Evolutionary conservation across 2,329 filamentous ascomycete species (phyloP).

Genomic region (Fusarium stilboides): DNA sequence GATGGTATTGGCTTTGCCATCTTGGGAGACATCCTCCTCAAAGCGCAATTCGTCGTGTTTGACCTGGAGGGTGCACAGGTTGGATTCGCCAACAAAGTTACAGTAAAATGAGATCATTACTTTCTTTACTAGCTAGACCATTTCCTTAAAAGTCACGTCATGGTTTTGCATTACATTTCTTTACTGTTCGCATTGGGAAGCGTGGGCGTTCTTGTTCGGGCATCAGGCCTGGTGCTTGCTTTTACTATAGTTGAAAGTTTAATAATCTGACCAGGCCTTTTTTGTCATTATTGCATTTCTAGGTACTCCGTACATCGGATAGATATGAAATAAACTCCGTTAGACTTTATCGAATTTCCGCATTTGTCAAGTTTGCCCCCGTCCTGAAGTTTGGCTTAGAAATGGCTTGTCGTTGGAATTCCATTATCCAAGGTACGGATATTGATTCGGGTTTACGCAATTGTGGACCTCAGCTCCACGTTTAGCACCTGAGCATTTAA

Average conservation of each 20-base stretch:
- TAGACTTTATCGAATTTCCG: constrained; percentile 1
- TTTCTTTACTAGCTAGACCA: background rate
- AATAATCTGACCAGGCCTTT: constrained; percentile 18
- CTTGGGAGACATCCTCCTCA: constrained; percentile 60
- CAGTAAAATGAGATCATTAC: constrained; percentile 10
- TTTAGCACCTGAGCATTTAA: background rate
- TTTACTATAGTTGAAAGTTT: constrained; percentile 35
- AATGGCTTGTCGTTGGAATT: constrained; percentile 16
- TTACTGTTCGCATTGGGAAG: constrained; percentile 40
- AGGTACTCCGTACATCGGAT: no score
- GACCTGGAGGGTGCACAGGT: constrained; percentile 52
- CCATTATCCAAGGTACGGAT: background rate
- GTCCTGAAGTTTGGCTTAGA: background rate
- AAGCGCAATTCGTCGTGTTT: constrained; percentile 63
- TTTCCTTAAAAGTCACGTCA: background rate
- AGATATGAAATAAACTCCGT: constrained; percentile 14
- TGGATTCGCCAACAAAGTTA: constrained; percentile 59
- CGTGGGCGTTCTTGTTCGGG: constrained; percentile 38
- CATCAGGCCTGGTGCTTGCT: constrained; percentile 16
- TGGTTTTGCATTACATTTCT: background rate
- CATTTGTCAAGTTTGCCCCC: constrained; percentile 14
- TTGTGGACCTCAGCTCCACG: background rate
- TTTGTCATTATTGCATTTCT: constrained; percentile 3
- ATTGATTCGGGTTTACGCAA: background rate
- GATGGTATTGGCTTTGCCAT: constrained; percentile 57